Evolutionary conservation across 305 asterid genomes (phyloP).

Genomic region (Andrographis paniculata): DNA sequence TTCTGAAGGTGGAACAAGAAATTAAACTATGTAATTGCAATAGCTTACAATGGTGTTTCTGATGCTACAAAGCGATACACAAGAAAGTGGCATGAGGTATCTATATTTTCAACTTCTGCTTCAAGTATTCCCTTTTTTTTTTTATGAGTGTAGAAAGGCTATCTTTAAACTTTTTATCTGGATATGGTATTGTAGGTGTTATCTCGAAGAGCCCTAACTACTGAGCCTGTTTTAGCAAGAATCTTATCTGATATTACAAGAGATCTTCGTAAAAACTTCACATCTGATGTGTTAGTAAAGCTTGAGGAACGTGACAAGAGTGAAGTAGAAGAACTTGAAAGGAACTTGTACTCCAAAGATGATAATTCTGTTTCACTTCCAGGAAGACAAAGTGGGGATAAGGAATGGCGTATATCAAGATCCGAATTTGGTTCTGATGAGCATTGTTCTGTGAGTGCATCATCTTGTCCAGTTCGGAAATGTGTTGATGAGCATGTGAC

Average conservation of each 20-base stretch:
- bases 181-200: conserved; percentile 48
- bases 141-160: conserved; percentile 8
- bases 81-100: conserved; percentile 87
- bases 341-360: conserved; percentile 46
- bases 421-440: conserved; percentile 72
- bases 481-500: conserved; percentile 86
- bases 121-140: conserved; percentile 8
- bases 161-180: conserved; percentile 8
- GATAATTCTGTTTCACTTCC: conserved; percentile 68
- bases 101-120: conserved; percentile 9
- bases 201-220: conserved; percentile 53
- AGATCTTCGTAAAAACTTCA: conserved; percentile 45
- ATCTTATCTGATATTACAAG: conserved; percentile 46
- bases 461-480: conserved; percentile 75
- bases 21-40: conserved; percentile 58
- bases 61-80: conserved; percentile 96
- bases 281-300: conserved; percentile 33
- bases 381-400: conserved; percentile 91
- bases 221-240: conserved; percentile 53
- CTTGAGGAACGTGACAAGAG: conserved; percentile 64
- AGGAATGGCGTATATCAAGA: conserved; percentile 82
- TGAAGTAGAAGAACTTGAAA: conserved; percentile 64
- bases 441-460: conserved; percentile 51
- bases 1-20: conserved; percentile 74
- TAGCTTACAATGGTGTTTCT: conserved; percentile 79